These are phyloP conservation scores for Lentithecium fluviatile DNA, from an alignment of 495 filamentous ascomycete genomes.

Conservation along the genomic window DNA sequence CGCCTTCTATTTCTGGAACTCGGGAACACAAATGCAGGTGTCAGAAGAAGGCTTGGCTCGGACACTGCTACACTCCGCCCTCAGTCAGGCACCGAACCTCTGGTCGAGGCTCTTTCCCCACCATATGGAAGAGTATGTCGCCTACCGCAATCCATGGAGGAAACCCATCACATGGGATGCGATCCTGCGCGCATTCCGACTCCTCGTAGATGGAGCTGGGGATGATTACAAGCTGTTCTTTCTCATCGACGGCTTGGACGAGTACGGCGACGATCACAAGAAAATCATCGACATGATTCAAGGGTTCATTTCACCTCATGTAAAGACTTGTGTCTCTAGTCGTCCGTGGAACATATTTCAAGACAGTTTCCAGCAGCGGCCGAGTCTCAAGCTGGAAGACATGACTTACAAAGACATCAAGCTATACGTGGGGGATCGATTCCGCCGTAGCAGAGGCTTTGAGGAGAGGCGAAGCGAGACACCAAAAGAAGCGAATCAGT, in stretches of 20 bases:
- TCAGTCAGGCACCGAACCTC: slow-evolving; percentile 1
- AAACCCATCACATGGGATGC: not conserved
- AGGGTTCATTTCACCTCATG: not conserved
- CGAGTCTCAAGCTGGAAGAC: slow-evolving; percentile 20
- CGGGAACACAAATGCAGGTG: slow-evolving; percentile 22
- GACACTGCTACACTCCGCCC: slow-evolving; percentile 10
- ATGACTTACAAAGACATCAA: slow-evolving; percentile 22
- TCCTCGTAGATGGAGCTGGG: not conserved
- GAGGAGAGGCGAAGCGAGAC: not conserved
- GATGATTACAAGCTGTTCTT: slow-evolving; percentile 15
- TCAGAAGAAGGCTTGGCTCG: slow-evolving; percentile 24
- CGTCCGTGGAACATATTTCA: slow-evolving; percentile 30
- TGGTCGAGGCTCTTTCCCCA: slow-evolving; percentile 6
- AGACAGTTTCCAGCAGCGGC: slow-evolving; percentile 12
- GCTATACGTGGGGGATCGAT: slow-evolving; percentile 1
- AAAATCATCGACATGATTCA: slow-evolving; percentile 6
- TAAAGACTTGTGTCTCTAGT: slow-evolving; percentile 28
- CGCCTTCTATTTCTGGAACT: slow-evolving; percentile 30
- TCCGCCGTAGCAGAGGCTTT: not conserved
- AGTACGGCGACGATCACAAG: slow-evolving; percentile 15
- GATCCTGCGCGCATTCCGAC: not conserved
- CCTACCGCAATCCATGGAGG: not conserved
- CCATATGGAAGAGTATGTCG: slow-evolving; percentile 11
- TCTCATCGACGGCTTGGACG: slow-evolving; percentile 32
- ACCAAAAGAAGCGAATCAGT: not conserved